Evolutionary conservation across 2,329 filamentous ascomycete species (phyloP).

Genomic region (Ceratocystis destructans): DNA sequence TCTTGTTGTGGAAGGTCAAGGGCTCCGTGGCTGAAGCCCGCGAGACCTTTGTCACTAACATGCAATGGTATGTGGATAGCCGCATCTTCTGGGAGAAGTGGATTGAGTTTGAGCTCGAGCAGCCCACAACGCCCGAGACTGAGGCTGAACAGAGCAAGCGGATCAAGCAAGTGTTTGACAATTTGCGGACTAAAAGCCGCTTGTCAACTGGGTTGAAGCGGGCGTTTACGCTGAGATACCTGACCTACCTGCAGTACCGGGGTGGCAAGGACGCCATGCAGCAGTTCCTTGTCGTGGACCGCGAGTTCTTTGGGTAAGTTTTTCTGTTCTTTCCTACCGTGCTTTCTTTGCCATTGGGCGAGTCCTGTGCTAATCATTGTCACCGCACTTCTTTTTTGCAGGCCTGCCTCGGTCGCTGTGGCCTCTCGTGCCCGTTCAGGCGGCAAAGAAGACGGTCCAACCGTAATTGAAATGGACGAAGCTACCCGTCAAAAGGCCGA

Average conservation of each 20-base stretch:
- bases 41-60: constrained; percentile 67
- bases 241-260: constrained; percentile 69
- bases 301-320: constrained; percentile 72
- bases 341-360: background rate
- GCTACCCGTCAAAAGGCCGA: constrained; percentile 38
- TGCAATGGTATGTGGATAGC: constrained; percentile 74
- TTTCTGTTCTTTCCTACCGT: background rate
- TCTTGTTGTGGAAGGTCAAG: constrained; percentile 75
- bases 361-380: constrained; percentile 11
- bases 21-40: constrained; percentile 69
- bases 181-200: constrained; percentile 58
- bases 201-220: constrained; percentile 55
- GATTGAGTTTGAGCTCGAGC: constrained; percentile 76
- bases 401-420: constrained; percentile 35
- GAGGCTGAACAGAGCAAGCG: constrained; percentile 54
- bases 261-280: constrained; percentile 75
- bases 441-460: constrained; percentile 35
- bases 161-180: constrained; percentile 68
- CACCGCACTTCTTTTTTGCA: constrained; percentile 21
- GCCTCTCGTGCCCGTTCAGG: constrained; percentile 28
- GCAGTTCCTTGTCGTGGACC: constrained; percentile 70
- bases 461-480: constrained; percentile 37
- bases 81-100: constrained; percentile 81
- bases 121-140: constrained; percentile 52
- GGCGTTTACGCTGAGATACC: constrained; percentile 63